Evolutionary conservation across 441 rosid genomes (phyloP).

Genomic region (Arabidopsis lyrata): DNA sequence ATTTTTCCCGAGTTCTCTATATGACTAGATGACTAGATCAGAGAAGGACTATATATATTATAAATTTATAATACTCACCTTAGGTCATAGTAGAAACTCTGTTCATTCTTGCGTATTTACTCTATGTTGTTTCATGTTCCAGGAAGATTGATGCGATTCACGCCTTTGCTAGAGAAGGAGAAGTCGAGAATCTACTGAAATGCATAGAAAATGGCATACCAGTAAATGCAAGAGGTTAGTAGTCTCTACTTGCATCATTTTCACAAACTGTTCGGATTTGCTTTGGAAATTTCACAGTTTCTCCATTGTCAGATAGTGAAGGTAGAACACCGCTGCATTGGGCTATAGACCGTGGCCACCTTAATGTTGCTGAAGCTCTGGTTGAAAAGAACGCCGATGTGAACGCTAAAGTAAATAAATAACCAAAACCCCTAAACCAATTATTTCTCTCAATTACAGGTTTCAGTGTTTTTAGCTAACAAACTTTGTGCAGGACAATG

Average conservation of each 20-base stretch:
- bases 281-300: neutral
- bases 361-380: constrained; percentile 60
- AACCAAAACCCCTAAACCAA: constrained; percentile 32
- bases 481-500: constrained; percentile 67
- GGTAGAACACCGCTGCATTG: constrained; percentile 94
- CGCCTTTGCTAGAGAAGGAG: constrained; percentile 94
- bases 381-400: constrained; percentile 71
- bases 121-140: constrained; percentile 3
- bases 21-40: neutral
- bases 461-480: neutral
- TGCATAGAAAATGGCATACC: constrained; percentile 77
- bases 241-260: constrained; percentile 23
- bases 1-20: neutral
- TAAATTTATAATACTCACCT: too few species aligned
- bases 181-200: constrained; percentile 66
- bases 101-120: constrained; percentile 14
- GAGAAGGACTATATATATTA: neutral
- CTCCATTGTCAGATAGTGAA: constrained; percentile 74
- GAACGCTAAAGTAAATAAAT: constrained; percentile 69
- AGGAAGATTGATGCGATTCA: constrained; percentile 96
- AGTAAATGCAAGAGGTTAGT: constrained; percentile 72
- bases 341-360: constrained; percentile 99
- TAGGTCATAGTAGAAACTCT: neutral
- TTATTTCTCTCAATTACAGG: neutral
- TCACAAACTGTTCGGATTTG: neutral